These are phyloP conservation scores for Camelina laxa DNA, from an alignment of 345 rosid genomes.

Conservation along the genomic window DNA sequence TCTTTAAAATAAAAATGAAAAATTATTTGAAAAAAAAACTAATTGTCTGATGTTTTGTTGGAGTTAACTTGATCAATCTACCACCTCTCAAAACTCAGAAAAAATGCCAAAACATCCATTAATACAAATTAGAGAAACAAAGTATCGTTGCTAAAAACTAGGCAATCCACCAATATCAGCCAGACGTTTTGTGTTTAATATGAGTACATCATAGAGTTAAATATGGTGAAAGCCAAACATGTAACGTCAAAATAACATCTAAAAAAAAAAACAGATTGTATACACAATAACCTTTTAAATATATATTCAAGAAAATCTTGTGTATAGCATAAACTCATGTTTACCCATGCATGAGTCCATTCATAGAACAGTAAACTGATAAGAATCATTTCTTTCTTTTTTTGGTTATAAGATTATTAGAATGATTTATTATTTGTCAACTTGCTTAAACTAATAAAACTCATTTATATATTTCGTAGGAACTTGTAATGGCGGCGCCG, in stretches of 20 bases:
- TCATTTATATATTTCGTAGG: constrained; percentile 40
- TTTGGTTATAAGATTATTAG: neutral
- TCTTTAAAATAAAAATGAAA: neutral
- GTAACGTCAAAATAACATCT: too few species aligned
- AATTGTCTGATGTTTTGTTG: neutral
- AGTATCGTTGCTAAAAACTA: too few species aligned
- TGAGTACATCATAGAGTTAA: neutral
- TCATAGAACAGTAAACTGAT: constrained; percentile 18
- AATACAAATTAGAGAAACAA: too few species aligned
- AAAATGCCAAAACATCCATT: neutral
- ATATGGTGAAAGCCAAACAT: neutral
- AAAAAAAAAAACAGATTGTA: too few species aligned
- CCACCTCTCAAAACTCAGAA: too few species aligned
- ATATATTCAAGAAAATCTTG: too few species aligned
- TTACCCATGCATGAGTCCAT: neutral
- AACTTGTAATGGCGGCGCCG: constrained; percentile 48
- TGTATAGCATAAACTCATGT: neutral
- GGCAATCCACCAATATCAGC: too few species aligned
- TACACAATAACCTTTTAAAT: too few species aligned
- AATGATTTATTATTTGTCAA: neutral
- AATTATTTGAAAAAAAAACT: neutral
- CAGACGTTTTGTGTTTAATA: too few species aligned
- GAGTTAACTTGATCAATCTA: too few species aligned
- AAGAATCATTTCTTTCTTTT: neutral
- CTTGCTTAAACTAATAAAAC: neutral